Base-by-base conservation (phyloP, 306 rosid species). In the Ammopiptanthus mongolicus region DNA sequence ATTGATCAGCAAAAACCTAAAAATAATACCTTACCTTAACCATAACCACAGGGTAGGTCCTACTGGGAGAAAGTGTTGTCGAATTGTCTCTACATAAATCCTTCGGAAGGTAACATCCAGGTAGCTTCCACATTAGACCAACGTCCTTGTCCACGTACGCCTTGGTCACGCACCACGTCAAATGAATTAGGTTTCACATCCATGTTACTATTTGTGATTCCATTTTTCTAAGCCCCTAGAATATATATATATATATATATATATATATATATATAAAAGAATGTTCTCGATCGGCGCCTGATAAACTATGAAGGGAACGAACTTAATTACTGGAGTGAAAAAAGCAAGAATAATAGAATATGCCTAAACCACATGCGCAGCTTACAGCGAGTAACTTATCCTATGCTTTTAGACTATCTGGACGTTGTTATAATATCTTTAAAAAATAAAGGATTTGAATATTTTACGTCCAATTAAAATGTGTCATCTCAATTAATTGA, bases 71-170 rank as follows among this genome's bases (percentile, higher is more conserved):
- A 23, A 2, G 19, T 10, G 0, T 10, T 28, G 62, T 56, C 67
- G 29, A 69, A 0, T 11, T 69, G 10, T n/a, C 36, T 58, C 60
- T 36, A 25, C 52, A 76, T 73, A 57, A 67, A 58, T 66, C 78
- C 37, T 71, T 34, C 6, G 17, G 39, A 48, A 82, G 81, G 85
- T 29, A 81, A 68, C 85, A 77, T 80, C 91, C 81, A 2, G 77
- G 91, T 36, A 82, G 65, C 84, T 87, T 87, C 91, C 82, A 28
- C 78, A 60, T 42, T 41, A 18, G 21, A 62, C 59, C 65, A 7
- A 57, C 62, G 73, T 76, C 83, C 68, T 81, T 84, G 55, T 75
- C 78, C 57, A 22, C 15, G 56, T 9, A 46, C 7, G 61, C 17
- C 64, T 42, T 29, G 1, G 77, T 81, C 80, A 78, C 5, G 12